Base-by-base conservation (phyloP, 129 eudicot species). In the Flaveria sonorensis region DNA sequence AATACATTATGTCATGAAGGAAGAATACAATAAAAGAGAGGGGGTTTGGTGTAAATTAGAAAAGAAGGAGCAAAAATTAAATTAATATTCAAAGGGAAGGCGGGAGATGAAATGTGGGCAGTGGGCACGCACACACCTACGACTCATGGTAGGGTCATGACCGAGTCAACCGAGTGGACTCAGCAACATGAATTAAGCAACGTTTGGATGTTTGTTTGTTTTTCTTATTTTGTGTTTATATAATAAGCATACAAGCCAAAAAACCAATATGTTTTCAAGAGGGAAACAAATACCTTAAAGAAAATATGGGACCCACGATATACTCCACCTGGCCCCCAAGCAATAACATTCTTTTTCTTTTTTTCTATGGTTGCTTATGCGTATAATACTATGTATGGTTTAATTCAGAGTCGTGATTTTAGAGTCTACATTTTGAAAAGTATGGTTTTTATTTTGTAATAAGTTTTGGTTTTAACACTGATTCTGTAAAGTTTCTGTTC, bases 251-350 rank as follows among this genome's bases (percentile, higher is more conserved):
- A 10, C 47, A 53, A 53, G 74, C 74, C 74, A 70, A 70, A 15
- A 46, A 48, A 70, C 46, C 24, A 36, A 70, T 47, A 21, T 70
- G 75, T 70, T 70, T 48, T 47, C 75, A 15, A 24, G 20, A 30
- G 60, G 61, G 75, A 70, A 70, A 70, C 65, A 59, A 23, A 59
- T 16, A 59, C 65, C 65, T 14, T 59, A 21, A 23, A 60, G 16
- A 60, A 60, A 21, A 21, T 60, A 45, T 63, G 69, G 69, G 46
- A 13, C 20, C 74, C 55, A 28, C 10, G 23, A 71, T 63, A 28
- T 21, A 63, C 69, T 57, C 64, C 64, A 57, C 30, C 3, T 57
- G 30, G 64, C 14, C 32, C 64, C 36, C 19, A 2, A 20, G 1
- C 30, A 20, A 21, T 19, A 19, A 8, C 28, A 11, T 57, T 57